phyloP scores from a whole-genome alignment of 768 basidiomycete species.

The Tremella mesenterica region DNA sequence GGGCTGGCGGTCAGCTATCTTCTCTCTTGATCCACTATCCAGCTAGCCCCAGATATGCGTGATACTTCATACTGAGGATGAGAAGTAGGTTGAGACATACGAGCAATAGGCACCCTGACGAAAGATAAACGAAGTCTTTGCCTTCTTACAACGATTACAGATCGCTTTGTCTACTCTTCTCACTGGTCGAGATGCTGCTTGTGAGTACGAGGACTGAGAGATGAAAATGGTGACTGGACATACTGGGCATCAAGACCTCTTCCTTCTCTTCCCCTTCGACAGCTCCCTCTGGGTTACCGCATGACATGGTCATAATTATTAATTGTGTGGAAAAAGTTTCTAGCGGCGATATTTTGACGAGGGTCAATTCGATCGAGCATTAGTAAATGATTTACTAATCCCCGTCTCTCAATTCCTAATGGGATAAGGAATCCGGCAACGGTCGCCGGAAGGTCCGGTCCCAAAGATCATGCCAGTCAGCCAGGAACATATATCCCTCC shows the following conservation, averaged over 20 bases:
- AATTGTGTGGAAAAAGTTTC: not conserved
- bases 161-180: slow-evolving; percentile 14
- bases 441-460: no score
- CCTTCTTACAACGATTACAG: slow-evolving; percentile 29
- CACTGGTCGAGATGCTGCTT: slow-evolving; percentile 16
- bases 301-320: slow-evolving; percentile 26
- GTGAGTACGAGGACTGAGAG: not conserved
- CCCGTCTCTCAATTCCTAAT: no score
- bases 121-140: slow-evolving; percentile 29
- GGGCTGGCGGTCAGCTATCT: slow-evolving; percentile 5
- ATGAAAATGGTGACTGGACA: slow-evolving; percentile 4
- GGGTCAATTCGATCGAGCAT: no score
- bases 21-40: not conserved
- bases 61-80: no score
- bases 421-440: no score
- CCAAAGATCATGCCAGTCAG: no score
- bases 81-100: slow-evolving; percentile 3
- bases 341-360: no score
- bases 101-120: slow-evolving; percentile 33
- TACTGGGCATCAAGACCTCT: slow-evolving; percentile 35
- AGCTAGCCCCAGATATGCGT: no score
- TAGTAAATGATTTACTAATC: no score
- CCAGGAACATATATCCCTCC: no score
- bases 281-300: slow-evolving; percentile 27
- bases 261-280: slow-evolving; percentile 17